Evolutionary conservation across 495 filamentous ascomycete species (phyloP).

Genomic region (Halenospora varia): DNA sequence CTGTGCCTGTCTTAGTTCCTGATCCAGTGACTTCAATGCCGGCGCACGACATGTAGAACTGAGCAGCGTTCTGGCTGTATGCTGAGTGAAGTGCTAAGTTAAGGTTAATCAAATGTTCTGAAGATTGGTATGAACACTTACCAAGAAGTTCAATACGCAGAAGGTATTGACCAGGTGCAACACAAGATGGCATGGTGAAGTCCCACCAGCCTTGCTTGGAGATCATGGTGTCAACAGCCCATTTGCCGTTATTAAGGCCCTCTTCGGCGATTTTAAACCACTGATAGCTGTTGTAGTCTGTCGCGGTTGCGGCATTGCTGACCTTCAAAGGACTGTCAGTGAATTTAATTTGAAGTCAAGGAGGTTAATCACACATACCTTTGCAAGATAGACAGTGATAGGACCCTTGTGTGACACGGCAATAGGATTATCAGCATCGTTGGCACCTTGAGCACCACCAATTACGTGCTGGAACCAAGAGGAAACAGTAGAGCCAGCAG

Average conservation of each 20-base stretch:
- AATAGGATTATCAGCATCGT: conserved; percentile 52
- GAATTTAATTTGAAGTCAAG: neutral
- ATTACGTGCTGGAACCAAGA: conserved; percentile 21
- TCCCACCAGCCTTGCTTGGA: conserved; percentile 32
- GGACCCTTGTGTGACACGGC: conserved; percentile 40
- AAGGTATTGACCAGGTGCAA: conserved; percentile 44
- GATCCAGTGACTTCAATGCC: conserved; percentile 48
- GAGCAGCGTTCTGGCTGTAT: conserved; percentile 32
- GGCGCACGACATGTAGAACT: conserved; percentile 45
- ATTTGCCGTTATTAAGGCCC: conserved; percentile 14
- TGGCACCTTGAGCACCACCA: conserved; percentile 33
- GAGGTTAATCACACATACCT: conserved; percentile 19
- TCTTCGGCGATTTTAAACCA: conserved; percentile 21
- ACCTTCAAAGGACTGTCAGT: conserved; percentile 24
- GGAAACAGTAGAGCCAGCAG: conserved; percentile 17
- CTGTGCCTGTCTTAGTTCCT: conserved; percentile 37
- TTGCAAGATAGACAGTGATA: conserved; percentile 48
- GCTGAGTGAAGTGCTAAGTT: conserved; percentile 42
- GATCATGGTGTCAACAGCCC: conserved; percentile 15
- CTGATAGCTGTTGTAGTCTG: conserved; percentile 21
- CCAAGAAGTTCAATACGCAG: conserved; percentile 44
- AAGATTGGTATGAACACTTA: neutral
- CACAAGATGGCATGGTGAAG: conserved; percentile 38
- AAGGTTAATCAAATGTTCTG: neutral
- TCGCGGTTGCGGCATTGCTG: conserved; percentile 41